Base-by-base conservation (phyloP, 352 stramenopile species). In the Phytophthora boehmeriae region DNA sequence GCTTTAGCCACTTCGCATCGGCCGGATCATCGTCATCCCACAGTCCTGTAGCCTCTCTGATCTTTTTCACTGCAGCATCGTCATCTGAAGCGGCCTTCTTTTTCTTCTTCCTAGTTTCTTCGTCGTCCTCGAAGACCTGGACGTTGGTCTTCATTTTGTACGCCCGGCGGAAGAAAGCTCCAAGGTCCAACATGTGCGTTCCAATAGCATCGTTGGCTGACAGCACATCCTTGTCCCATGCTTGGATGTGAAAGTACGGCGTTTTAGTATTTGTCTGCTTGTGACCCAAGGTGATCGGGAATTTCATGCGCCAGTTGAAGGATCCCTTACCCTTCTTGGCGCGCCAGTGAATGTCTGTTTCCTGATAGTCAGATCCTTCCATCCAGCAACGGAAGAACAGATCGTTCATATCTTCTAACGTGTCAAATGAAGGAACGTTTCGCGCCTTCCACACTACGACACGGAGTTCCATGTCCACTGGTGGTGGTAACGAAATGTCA, bases 291-390 rank as follows among this genome's bases (percentile, higher is more conserved):
- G 83, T 77, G 22, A 98, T 83, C 5, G 88, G 80, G 69, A 98
- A 98, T 71, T 98, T 97, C 75, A 98, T 92, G 32, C 94, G 89
- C 89, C 92, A 98, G 73, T 98, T 98, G 64, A 95, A 98, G 25
- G 84, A 96, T 11, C 81, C 92, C 71, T 97, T 97, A 61, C 94
- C 94, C 62, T 96, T 96, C 71, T 97, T 97, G 13, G 83, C 88
- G 39, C 94, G 89, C 93, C 92, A 98, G 68, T 98, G 93, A 30
- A 96, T 98, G 64, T 98, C 94, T 2, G 94, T 98, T 54, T 95
- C 80, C 62, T 95, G 84, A 58, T 71, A 87, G 0, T 90, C 70
- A 1, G 75, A 80, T 1, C 89, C 81, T 75, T 96, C 83, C 62
- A 98, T 78, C 89, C 90, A 97, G 51, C 75, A 83, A 25, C 88